These are phyloP conservation scores for Oryza glumipatula DNA, from an alignment of 176 grass and related monocot species.

Conservation along the genomic window DNA sequence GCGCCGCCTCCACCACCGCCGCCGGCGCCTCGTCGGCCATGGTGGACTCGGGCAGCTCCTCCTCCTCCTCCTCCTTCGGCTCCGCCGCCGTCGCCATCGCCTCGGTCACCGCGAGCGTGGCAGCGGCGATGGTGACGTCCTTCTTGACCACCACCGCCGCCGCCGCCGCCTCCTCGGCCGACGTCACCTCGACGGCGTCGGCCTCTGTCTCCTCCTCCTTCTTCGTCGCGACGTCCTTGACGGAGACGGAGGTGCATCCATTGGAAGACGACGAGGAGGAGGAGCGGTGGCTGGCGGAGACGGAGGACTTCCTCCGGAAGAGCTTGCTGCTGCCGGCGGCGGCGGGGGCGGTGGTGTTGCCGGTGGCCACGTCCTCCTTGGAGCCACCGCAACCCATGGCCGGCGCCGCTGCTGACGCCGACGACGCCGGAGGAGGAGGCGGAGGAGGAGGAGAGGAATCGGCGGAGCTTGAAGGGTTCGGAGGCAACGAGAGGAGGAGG, in stretches of 20 bases:
- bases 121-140: neutral
- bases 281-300: neutral
- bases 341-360: slow-evolving; percentile 47
- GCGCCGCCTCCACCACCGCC: neutral
- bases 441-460: slow-evolving; percentile 32
- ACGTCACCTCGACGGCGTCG: neutral
- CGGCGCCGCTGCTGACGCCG: slow-evolving; percentile 34
- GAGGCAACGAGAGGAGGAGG: slow-evolving; percentile 40
- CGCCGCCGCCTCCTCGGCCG: neutral
- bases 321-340: slow-evolving; percentile 19
- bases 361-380: slow-evolving; percentile 81
- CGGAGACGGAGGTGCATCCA: neutral
- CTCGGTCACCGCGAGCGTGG: neutral
- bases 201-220: neutral
- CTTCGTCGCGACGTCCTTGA: slow-evolving; percentile 1
- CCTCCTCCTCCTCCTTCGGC: slow-evolving; percentile 22
- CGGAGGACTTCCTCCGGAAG: slow-evolving; percentile 59
- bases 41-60: slow-evolving; percentile 32
- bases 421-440: neutral
- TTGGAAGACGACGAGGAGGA: neutral
- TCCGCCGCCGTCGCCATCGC: neutral
- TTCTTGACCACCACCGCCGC: neutral
- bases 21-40: slow-evolving; percentile 21
- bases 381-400: slow-evolving; percentile 91
- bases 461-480: slow-evolving; percentile 39